These are phyloP conservation scores for Suillus decipiens DNA, from an alignment of 768 basidiomycete species.

Conservation along the genomic window DNA sequence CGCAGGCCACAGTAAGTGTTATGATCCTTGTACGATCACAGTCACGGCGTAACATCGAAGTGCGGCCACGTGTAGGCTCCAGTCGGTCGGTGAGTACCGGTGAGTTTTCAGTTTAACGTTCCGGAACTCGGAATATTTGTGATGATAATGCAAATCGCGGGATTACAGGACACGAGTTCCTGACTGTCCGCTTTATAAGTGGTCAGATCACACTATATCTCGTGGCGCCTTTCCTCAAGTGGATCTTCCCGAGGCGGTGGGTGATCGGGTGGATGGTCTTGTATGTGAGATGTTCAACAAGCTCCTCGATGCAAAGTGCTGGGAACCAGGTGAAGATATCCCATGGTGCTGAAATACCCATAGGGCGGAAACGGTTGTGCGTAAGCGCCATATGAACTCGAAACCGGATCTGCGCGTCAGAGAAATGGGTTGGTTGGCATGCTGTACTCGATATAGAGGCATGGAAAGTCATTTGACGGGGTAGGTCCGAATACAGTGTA, in stretches of 20 bases:
- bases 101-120: too few relatives aligned
- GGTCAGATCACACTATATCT: conserved; percentile 20
- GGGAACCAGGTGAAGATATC: conserved; percentile 35
- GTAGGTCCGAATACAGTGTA: neutral
- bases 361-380: conserved; percentile 46
- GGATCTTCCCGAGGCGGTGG: conserved; percentile 26
- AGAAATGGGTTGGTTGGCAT: neutral
- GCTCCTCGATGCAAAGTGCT: conserved; percentile 29
- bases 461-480: neutral
- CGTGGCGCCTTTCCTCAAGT: conserved; percentile 32
- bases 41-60: too few relatives aligned
- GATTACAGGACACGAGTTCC: too few relatives aligned
- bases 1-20: too few relatives aligned
- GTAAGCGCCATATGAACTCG: conserved; percentile 55
- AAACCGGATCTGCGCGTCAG: conserved; percentile 33
- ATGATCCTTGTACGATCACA: too few relatives aligned
- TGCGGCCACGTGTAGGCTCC: too few relatives aligned
- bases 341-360: conserved; percentile 34
- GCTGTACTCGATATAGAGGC: conserved; percentile 15
- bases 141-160: too few relatives aligned
- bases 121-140: too few relatives aligned
- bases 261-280: conserved; percentile 29
- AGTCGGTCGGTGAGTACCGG: too few relatives aligned
- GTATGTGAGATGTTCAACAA: conserved; percentile 28
- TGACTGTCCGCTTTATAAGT: too few relatives aligned